Base-by-base conservation (phyloP, 495 filamentous ascomycete genomes). In the Daldinia grandis region DNA sequence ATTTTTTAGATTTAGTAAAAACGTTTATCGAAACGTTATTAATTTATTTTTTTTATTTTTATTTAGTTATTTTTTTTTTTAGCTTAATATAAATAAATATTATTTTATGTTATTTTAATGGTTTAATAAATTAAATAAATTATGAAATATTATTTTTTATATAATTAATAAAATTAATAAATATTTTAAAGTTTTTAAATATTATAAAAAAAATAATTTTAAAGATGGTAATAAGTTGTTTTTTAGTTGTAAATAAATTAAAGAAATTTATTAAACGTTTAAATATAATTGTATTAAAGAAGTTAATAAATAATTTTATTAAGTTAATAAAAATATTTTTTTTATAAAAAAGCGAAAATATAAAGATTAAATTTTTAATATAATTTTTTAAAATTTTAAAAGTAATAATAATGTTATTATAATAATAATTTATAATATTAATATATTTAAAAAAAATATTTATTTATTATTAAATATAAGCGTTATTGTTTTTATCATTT, bases 261-360 rank as follows among this genome's bases (percentile, higher is more conserved):
- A n/a, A n/a, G n/a, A n/a, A n/a, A n/a, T n/a, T n/a, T n/a, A n/a
- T n/a, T n/a, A n/a, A n/a, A n/a, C n/a, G n/a, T n/a, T n/a, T n/a
- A n/a, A n/a, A n/a, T n/a, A n/a, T n/a, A n/a, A n/a, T n/a, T n/a
- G n/a, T n/a, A n/a, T n/a, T n/a, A n/a, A n/a, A n/a, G n/a, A n/a
- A n/a, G n/a, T n/a, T n/a, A n/a, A n/a, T n/a, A n/a, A n/a, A n/a
- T n/a, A n/a, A n/a, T n/a, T n/a, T n/a, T n/a, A n/a, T n/a, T n/a
- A n/a, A n/a, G n/a, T n/a, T n/a, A 21, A 59, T 59, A 17, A 49
- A 59, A 31, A 59, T 59, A 49, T 59, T 59, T 49, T 59, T 59
- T 17, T 17, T 31, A 9, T 33, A 12, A 1, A 59, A 47, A 10
- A 57, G 8, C 9, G 3, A 24, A 19, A 40, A 31, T 19, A 49